phyloP scores from a whole-genome alignment of 306 rosid genomes.

The Boehmeria nivea region DNA sequence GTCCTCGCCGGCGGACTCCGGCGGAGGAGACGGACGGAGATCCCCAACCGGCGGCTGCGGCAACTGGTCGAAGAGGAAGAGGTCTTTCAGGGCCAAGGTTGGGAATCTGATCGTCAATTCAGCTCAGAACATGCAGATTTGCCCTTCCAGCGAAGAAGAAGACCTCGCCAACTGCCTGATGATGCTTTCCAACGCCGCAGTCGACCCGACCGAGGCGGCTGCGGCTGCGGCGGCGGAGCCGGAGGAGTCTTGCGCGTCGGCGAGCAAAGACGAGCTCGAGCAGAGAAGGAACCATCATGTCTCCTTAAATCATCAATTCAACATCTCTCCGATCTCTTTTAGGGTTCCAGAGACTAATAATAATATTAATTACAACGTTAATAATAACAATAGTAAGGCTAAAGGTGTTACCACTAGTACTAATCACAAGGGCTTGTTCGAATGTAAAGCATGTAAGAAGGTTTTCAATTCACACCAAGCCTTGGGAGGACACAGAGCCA shows the following conservation, averaged over 20 bases:
- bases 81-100: slow-evolving; percentile 60
- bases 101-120: slow-evolving; percentile 31
- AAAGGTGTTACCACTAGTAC: neutral
- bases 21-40: slow-evolving; percentile 6
- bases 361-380: neutral
- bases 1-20: slow-evolving; percentile 47
- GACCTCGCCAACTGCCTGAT: slow-evolving; percentile 83
- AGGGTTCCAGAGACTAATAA: slow-evolving; percentile 24
- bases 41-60: slow-evolving; percentile 32
- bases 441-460: slow-evolving; percentile 93
- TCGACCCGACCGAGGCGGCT: slow-evolving; percentile 39
- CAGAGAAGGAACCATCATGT: slow-evolving; percentile 24
- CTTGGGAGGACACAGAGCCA: slow-evolving; percentile 91
- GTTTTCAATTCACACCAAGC: slow-evolving; percentile 96
- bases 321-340: slow-evolving; percentile 41
- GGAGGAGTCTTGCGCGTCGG: slow-evolving; percentile 80
- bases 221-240: slow-evolving; percentile 32
- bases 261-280: slow-evolving; percentile 62
- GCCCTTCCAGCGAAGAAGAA: slow-evolving; percentile 81
- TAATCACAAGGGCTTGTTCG: slow-evolving; percentile 44
- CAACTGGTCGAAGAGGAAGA: slow-evolving; percentile 69
- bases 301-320: slow-evolving; percentile 25
- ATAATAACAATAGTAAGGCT: slow-evolving; percentile 1
- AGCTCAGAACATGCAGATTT: slow-evolving; percentile 25
- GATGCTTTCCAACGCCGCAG: slow-evolving; percentile 79